Evolutionary conservation across 768 basidiomycete genomes (phyloP), one percentile per base, ranked within the genome.

Genomic region (Hysterangium stoloniferum): DNA sequence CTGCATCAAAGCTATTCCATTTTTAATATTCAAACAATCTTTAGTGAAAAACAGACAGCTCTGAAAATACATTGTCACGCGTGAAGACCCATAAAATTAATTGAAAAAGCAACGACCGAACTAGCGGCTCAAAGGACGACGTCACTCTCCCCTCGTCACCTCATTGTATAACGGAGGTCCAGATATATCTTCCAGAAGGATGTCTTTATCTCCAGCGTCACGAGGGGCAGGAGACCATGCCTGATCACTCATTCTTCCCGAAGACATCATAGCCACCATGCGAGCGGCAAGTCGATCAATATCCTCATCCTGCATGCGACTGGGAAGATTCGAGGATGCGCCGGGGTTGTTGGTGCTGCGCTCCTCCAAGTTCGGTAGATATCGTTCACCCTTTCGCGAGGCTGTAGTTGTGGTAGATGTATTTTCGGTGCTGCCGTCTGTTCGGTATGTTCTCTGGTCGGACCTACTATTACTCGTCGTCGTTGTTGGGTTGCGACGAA

Each of bases 191-290:
- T 49, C 48, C 4, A 15, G 8, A 31, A 11, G 29, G 17, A 15
- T 6, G 17, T 7, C 25, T 22, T 20, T 37, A 22, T 38, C 38
- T 3, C 20, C 24, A 12, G 41, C 1, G 33, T 31, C 44, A 4
- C 15, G 44, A 15, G 6, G 6, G 15, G 12, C 29, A n/a, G 49
- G 36, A 32, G 24, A 33, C 37, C 40, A 51, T 15, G 49, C 38
- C 32, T 51, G 49, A 22, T 42, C 49, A 25, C 27, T 12, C 13
- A 51, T 31, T 51, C 49, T 40, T n/a, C 49, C 49, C 6, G 49
- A 4, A 41, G 49, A 41, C 49, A 51, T 51, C 49, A 51, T 51
- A 6, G 36, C 49, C 8, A 51, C 49, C 49, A 51, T 51, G 24
- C 49, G 38, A 5, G 40, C 36, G 17, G 49, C 49, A 7, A 51